Percentiles rank a stretch among this genome's conserved stretches.
These are phyloP conservation scores for Quercus mongolica DNA, from an alignment of 306 rosid genomes.

Conservation along the genomic window DNA sequence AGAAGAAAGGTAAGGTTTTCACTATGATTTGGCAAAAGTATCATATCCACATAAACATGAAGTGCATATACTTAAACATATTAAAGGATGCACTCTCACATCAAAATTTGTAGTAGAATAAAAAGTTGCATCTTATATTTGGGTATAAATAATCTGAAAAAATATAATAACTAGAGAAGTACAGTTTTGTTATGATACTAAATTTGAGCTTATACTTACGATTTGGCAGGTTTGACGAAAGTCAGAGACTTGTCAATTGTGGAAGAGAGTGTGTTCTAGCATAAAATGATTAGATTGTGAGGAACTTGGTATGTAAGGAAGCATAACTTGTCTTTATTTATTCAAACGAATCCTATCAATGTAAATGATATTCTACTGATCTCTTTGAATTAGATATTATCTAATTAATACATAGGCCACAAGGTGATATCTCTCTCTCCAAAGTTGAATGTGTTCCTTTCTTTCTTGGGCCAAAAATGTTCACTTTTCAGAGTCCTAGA, in stretches of 20 bases:
- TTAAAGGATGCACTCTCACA: not conserved
- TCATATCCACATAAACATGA: not conserved
- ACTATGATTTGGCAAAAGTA: not conserved
- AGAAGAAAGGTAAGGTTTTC: slow-evolving; percentile 56
- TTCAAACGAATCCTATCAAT: not conserved
- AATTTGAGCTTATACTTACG: slow-evolving; percentile 5
- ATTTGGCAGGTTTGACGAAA: slow-evolving; percentile 27
- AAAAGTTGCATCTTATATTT: not conserved
- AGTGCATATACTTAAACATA: not conserved
- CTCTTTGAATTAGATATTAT: not conserved
- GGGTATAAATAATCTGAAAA: slow-evolving; percentile 14
- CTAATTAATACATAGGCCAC: not conserved
- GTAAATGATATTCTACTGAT: not conserved
- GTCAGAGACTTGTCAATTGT: slow-evolving; percentile 30
- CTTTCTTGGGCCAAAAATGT: not conserved
- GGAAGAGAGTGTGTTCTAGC: slow-evolving; percentile 33
- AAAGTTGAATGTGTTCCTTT: not conserved
- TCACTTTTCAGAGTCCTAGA: not conserved
- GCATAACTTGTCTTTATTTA: not conserved
- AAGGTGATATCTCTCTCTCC: not conserved
- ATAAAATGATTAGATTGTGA: slow-evolving; percentile 17
- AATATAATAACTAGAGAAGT: not conserved
- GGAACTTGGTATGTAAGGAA: slow-evolving; percentile 2
- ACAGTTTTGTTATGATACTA: slow-evolving; percentile 4
- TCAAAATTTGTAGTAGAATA: not conserved